Evolutionary conservation across 1,284 basidiomycete genomes (phyloP), one percentile per base, ranked within the genome.

Genomic region (Cerrena zonata): DNA sequence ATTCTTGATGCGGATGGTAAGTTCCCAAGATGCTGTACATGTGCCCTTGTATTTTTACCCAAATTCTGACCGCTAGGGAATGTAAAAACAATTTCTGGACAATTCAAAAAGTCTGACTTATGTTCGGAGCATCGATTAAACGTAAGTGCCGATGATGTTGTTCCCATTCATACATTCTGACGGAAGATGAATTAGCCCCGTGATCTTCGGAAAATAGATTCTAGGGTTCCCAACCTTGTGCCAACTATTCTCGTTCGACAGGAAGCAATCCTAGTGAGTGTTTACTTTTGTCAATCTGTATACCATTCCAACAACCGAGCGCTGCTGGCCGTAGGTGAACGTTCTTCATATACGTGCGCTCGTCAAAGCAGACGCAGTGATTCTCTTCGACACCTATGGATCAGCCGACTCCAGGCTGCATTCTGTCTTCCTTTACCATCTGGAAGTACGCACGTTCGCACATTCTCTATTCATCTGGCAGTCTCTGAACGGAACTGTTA

Each of bases 191-290:
- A 51, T 52, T 65, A 97, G 89, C 90, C 93, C 56, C 88, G 95
- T 74, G 95, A 99, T 71, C 76, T 99, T 39, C 86, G 95, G 51
- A 97, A 97, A 74, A 92, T 99, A 60, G 95, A 98, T 73, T 93
- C 91, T 12, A 78, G 93, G 56, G 82, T 94, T 53, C 93, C 94
- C 19, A 96, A 94, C 68, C 80, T 95, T 50, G 91, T 98, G 13
- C 94, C 95, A 26, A 94, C 92, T 36, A 96, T 98, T 62, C 78
- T 99, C 42, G 84, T 91, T 39, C 79, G 95, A 54, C 85, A 86
- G 61, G 86, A 91, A 65, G 91, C 90, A 45, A 87, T 98, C 57
- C 76, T 97, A 55, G 89, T 89, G 63, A 54, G 82, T 73, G 23
- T 19, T 45, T 26, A 18, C 34, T 26, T 22, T 43, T 50, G 7